phyloP scores from a whole-genome alignment of 2,329 filamentous ascomycete species.

The Aspergillus sp. region DNA sequence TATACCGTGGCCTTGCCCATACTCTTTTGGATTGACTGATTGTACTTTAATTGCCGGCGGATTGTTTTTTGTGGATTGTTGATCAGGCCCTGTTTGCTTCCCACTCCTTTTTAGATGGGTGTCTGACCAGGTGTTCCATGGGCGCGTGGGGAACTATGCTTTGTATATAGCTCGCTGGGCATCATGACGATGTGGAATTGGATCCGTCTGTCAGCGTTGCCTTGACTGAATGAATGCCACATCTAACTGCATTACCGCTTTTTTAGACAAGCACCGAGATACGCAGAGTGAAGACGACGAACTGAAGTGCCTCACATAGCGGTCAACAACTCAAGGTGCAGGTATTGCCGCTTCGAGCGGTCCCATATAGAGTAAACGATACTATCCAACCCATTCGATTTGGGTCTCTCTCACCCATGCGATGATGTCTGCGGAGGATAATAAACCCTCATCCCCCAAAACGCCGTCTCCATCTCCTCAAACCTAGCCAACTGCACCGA shows the following conservation, averaged over 20 bases:
- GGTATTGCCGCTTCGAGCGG: neutral
- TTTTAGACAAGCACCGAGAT: neutral
- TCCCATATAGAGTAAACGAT: neutral
- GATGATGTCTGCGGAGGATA: conserved; percentile 11
- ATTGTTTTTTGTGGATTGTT: neutral
- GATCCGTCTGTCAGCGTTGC: neutral
- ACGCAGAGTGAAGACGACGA: neutral
- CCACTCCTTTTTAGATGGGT: neutral
- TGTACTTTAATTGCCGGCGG: conserved; percentile 14
- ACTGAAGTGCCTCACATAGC: neutral
- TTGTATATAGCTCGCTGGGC: neutral
- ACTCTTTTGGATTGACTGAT: neutral
- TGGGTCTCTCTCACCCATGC: neutral
- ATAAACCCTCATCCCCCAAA: conserved; percentile 40
- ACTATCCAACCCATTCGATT: neutral
- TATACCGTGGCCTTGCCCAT: neutral
- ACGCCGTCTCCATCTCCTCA: conserved; percentile 33
- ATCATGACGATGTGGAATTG: neutral
- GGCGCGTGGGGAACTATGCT: neutral
- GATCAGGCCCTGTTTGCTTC: neutral
- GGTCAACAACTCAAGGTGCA: neutral
- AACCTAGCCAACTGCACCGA: conserved; percentile 32
- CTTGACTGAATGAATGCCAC: neutral
- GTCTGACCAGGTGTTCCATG: neutral
- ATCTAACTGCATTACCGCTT: neutral